phyloP scores from a whole-genome alignment of 2,329 filamentous ascomycete genomes.

The Phialophora verrucosa region DNA sequence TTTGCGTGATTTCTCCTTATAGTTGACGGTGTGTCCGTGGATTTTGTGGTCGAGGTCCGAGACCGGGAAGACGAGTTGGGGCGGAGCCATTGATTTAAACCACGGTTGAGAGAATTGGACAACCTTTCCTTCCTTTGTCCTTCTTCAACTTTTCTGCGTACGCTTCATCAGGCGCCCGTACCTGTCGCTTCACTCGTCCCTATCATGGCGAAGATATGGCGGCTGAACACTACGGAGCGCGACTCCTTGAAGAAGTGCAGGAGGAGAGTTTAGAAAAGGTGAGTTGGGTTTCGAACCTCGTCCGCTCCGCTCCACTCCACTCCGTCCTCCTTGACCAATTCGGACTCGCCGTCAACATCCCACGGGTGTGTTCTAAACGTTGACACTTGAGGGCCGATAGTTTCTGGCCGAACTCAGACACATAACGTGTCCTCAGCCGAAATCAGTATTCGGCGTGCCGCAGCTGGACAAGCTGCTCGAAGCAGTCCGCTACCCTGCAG shows the following conservation, averaged over 20 bases:
- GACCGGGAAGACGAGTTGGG: constrained; percentile 59
- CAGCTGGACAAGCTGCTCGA: constrained; percentile 54
- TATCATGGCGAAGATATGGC: constrained; percentile 36
- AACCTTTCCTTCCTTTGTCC: constrained; percentile 3
- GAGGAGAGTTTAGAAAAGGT: constrained; percentile 60
- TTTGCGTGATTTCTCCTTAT: constrained; percentile 60
- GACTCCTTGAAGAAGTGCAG: constrained; percentile 58
- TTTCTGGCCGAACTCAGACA: constrained; percentile 48
- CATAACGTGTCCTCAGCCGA: constrained; percentile 33
- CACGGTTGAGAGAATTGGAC: not conserved
- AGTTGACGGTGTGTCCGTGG: constrained; percentile 53
- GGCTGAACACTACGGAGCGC: constrained; percentile 44
- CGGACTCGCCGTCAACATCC: not conserved
- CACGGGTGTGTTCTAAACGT: not conserved
- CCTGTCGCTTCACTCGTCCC: not conserved
- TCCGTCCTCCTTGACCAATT: constrained; percentile 10
- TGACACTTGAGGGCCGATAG: constrained; percentile 40
- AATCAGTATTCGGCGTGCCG: constrained; percentile 50
- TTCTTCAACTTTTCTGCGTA: not conserved
- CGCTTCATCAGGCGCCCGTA: not conserved
- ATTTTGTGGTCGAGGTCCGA: constrained; percentile 58
- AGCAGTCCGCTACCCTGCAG: constrained; percentile 43
- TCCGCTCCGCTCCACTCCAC: constrained; percentile 11
- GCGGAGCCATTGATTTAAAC: constrained; percentile 59
- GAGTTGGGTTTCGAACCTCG: constrained; percentile 31